Percentiles rank a stretch among this genome's conserved stretches.
Conservation (phyloP, 768 basidiomycete genomes). For the Auricularia heimuer region DNA sequence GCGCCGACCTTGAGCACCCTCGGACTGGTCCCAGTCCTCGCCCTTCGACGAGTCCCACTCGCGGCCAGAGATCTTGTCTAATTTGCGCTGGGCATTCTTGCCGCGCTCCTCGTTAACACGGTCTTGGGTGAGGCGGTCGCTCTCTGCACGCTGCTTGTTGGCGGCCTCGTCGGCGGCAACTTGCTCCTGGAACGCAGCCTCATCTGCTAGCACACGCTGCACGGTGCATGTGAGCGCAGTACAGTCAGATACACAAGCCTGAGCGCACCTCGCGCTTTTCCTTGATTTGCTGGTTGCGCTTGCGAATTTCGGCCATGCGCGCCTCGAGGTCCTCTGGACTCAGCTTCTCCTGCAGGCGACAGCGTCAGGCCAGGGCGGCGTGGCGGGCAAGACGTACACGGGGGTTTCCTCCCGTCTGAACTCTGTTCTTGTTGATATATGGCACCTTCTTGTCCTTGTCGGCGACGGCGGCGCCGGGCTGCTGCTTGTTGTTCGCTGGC, state of each 20-base stretch:
- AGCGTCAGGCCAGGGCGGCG: neutral
- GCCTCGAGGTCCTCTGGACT: conserved; percentile 58
- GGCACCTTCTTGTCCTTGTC: conserved; percentile 62
- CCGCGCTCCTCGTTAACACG: conserved; percentile 61
- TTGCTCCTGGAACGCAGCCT: conserved; percentile 51
- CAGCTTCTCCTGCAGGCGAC: conserved; percentile 46
- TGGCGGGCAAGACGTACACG: conserved; percentile 37
- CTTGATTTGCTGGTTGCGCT: conserved; percentile 71
- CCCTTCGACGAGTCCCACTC: conserved; percentile 80
- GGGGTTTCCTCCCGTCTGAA: conserved; percentile 70
- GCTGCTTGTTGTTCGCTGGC: conserved; percentile 13
- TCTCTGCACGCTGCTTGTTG: conserved; percentile 40
- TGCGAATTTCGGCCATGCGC: conserved; percentile 58
- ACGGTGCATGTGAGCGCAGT: neutral
- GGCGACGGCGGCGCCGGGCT: conserved; percentile 17
- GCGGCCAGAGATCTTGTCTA: conserved; percentile 67
- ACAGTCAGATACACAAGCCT: neutral
- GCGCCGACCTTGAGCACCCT: neutral
- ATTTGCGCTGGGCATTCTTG: conserved; percentile 68
- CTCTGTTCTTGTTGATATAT: conserved; percentile 75
- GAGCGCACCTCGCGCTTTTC: conserved; percentile 47
- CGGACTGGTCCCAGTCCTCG: conserved; percentile 6
- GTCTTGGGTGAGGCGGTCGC: conserved; percentile 57
- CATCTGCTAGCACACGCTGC: conserved; percentile 74
- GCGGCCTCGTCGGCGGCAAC: neutral